phyloP scores from a whole-genome alignment of 2,329 filamentous ascomycete genomes.

The Chrysosporium queenslandicum region DNA sequence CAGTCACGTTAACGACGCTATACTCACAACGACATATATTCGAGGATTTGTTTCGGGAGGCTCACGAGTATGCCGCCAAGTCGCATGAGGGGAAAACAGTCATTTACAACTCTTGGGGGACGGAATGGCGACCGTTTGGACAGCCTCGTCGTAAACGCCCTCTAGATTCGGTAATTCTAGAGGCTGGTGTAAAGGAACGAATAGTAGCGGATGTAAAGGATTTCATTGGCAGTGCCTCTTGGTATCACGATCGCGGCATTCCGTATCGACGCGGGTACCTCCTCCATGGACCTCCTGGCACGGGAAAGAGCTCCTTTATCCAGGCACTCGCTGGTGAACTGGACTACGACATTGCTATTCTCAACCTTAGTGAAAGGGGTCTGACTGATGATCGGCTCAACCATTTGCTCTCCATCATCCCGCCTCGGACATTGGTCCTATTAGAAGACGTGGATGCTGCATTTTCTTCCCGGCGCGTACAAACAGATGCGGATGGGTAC shows the following conservation, averaged over 20 bases:
- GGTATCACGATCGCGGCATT: constrained; percentile 92
- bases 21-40: constrained; percentile 85
- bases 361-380: constrained; percentile 82
- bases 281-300: constrained; percentile 79
- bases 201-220: constrained; percentile 73
- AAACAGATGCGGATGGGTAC: constrained; percentile 72
- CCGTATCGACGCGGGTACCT: constrained; percentile 85
- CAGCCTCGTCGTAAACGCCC: constrained; percentile 78
- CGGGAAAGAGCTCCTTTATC: constrained; percentile 92
- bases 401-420: constrained; percentile 74
- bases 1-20: constrained; percentile 79
- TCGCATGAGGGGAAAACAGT: constrained; percentile 86
- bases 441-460: constrained; percentile 89
- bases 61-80: constrained; percentile 66
- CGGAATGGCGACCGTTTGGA: constrained; percentile 77
- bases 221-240: constrained; percentile 67
- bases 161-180: constrained; percentile 75
- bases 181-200: constrained; percentile 69
- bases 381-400: constrained; percentile 84
- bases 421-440: constrained; percentile 68
- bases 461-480: constrained; percentile 64
- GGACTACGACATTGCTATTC: constrained; percentile 83
- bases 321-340: constrained; percentile 87
- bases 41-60: constrained; percentile 78
- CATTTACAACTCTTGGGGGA: constrained; percentile 75